Conservation (phyloP, 1,139 yeast species). For the Geotrichum fermentans region DNA sequence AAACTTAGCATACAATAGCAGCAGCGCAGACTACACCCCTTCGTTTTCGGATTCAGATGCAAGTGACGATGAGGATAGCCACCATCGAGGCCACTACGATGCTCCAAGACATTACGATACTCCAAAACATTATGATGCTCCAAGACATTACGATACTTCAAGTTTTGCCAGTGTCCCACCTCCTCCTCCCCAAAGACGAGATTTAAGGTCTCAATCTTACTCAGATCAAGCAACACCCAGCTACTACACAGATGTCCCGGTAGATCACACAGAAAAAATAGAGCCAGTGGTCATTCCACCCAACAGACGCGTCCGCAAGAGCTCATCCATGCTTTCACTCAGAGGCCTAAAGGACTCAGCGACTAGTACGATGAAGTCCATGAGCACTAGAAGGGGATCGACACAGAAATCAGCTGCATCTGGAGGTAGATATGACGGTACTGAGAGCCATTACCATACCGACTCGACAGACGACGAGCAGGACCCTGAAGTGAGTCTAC, state of each 20-base stretch:
- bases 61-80: background rate
- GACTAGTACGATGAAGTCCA: background rate
- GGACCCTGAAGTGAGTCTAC: too few species aligned
- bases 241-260: background rate
- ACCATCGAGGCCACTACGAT: too few species aligned
- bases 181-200: background rate
- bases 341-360: constrained; percentile 2
- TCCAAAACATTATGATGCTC: too few species aligned
- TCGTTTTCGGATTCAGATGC: background rate
- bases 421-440: constrained; percentile 3
- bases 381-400: background rate
- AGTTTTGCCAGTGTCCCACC: background rate
- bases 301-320: background rate
- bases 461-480: constrained; percentile 1
- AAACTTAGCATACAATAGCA: background rate
- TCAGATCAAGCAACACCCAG: background rate
- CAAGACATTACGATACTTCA: too few species aligned
- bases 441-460: constrained; percentile 2
- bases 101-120: too few species aligned
- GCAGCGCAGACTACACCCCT: too few species aligned
- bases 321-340: constrained; percentile 5
- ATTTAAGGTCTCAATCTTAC: background rate
- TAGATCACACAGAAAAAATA: background rate
- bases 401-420: background rate
- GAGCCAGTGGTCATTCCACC: background rate